Conservation (phyloP, 2,329 filamentous ascomycete genomes). For the Claviceps purpurea region DNA sequence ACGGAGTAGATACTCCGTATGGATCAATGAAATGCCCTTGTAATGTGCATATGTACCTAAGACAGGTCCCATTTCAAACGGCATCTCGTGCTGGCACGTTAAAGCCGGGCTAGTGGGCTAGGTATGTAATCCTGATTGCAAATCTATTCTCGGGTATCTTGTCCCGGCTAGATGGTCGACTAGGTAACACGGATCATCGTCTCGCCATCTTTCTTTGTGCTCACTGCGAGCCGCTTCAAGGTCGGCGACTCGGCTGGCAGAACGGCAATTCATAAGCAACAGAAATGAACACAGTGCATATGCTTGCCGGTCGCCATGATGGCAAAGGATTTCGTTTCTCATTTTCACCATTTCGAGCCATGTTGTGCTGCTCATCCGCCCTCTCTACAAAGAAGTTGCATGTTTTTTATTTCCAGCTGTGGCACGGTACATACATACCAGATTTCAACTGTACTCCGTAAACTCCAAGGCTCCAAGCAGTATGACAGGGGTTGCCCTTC, state of each 20-base stretch:
- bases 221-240: not conserved
- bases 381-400: too few relatives aligned
- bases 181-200: not conserved
- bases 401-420: not conserved
- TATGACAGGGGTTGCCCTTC: not conserved
- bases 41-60: too few relatives aligned
- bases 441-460: not conserved
- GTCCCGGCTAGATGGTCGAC: not conserved
- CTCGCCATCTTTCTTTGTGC: not conserved
- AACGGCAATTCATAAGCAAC: not conserved
- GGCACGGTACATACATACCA: not conserved
- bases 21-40: not conserved
- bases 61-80: not conserved
- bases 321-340: not conserved
- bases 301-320: too few relatives aligned
- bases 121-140: not conserved
- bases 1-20: too few relatives aligned
- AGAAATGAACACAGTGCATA: too few relatives aligned
- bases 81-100: not conserved
- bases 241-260: not conserved
- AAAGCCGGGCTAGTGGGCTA: not conserved
- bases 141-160: not conserved
- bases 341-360: too few relatives aligned
- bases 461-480: not conserved
- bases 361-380: too few relatives aligned